These are phyloP conservation scores for Coelastrella sp. DNA, from an alignment of 139 green algal species.

Conservation along the genomic window DNA sequence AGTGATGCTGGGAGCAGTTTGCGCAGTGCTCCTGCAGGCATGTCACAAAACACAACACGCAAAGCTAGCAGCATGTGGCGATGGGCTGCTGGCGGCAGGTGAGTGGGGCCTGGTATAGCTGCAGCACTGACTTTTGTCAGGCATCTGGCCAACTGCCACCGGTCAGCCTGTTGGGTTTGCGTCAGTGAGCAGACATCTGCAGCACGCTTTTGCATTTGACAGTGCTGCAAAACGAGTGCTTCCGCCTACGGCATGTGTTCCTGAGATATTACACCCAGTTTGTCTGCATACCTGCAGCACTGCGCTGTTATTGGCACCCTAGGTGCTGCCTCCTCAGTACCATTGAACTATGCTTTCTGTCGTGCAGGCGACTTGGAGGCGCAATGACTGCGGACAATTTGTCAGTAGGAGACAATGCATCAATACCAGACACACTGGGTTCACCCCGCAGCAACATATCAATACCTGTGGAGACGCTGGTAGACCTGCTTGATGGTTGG, in stretches of 20 bases:
- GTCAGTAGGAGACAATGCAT: conserved; percentile 5
- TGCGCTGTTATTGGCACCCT: not conserved
- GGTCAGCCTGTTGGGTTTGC: not conserved
- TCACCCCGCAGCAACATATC: conserved; percentile 29
- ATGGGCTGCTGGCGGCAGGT: conserved; percentile 24
- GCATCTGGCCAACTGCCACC: not conserved
- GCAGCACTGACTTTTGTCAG: not conserved
- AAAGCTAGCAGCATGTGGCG: conserved; percentile 21
- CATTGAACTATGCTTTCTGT: not conserved
- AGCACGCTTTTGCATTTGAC: too few relatives aligned
- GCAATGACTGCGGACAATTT: conserved; percentile 3
- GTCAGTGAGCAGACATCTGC: too few relatives aligned
- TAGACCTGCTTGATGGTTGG: conserved; percentile 34
- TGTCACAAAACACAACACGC: not conserved
- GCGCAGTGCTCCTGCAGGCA: conserved; percentile 12
- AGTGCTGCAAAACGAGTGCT: too few relatives aligned
- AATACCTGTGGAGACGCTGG: conserved; percentile 21
- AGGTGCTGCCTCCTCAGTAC: not conserved
- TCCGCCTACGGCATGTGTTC: too few relatives aligned
- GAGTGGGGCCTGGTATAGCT: not conserved
- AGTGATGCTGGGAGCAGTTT: conserved; percentile 37
- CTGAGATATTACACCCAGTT: too few relatives aligned
- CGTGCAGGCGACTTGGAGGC: conserved; percentile 31
- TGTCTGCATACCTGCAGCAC: too few relatives aligned
- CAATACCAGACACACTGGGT: conserved; percentile 5